Evolutionary conservation across 495 filamentous ascomycete species (phyloP).

Genomic region (Neurospora hispaniola): DNA sequence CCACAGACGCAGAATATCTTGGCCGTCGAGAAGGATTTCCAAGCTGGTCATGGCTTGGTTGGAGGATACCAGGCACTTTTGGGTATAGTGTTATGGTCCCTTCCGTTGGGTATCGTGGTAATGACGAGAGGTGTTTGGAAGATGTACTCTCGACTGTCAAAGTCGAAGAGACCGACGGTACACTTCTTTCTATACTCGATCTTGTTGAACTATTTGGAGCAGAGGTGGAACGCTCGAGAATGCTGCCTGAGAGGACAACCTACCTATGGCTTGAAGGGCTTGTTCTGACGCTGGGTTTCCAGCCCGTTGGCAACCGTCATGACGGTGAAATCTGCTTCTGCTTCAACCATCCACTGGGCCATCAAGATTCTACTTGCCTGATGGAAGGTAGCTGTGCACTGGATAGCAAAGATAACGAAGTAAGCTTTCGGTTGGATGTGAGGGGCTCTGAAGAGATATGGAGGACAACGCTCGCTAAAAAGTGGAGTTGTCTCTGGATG

Average conservation of each 20-base stretch:
- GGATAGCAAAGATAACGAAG: no score
- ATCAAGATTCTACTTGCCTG: background rate
- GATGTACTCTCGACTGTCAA: background rate
- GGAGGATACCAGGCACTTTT: background rate
- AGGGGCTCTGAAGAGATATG: rapidly evolving
- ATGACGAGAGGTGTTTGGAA: no score
- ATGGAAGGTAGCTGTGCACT: background rate
- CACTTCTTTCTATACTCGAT: background rate
- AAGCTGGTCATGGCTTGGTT: background rate
- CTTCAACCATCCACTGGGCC: background rate
- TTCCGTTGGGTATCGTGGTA: no score
- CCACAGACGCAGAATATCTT: background rate
- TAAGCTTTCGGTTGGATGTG: background rate
- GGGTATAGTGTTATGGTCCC: no score
- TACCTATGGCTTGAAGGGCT: background rate
- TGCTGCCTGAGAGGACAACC: background rate
- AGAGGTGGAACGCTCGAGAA: background rate
- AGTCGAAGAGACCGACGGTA: background rate
- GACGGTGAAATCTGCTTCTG: background rate
- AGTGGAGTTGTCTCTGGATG: background rate
- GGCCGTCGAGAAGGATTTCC: background rate
- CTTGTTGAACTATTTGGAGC: rapidly evolving
- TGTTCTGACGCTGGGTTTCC: background rate
- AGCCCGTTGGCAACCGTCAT: background rate
- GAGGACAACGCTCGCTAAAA: background rate